phyloP scores from a whole-genome alignment of 495 filamentous ascomycete species.

The Penicillium desertorum region DNA sequence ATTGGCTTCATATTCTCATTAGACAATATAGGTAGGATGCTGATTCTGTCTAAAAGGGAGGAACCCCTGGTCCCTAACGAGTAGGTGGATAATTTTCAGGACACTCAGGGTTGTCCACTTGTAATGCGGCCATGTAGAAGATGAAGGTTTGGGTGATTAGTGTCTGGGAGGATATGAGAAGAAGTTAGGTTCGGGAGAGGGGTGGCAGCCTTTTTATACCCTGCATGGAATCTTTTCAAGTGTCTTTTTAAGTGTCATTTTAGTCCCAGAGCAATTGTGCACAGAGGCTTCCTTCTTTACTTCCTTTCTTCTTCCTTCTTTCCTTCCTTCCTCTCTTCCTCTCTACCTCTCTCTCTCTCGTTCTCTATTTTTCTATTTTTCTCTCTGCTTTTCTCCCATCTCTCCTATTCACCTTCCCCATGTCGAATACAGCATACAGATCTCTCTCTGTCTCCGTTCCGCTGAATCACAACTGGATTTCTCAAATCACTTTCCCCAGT shows the following conservation, averaged over 20 bases:
- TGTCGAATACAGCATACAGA: not conserved
- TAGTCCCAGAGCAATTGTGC: not conserved
- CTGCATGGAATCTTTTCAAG: too few species aligned
- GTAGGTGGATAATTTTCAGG: not conserved
- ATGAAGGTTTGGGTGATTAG: not conserved
- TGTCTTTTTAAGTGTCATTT: too few species aligned
- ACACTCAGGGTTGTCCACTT: not conserved
- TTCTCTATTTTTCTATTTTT: too few species aligned
- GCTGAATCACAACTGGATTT: not conserved
- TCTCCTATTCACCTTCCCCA: not conserved
- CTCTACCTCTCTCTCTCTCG: too few species aligned
- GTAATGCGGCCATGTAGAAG: not conserved
- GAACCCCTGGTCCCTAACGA: not conserved
- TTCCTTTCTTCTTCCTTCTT: not conserved
- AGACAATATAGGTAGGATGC: not conserved
- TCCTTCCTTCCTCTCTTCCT: not conserved
- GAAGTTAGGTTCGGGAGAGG: too few species aligned
- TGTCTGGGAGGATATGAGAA: too few species aligned
- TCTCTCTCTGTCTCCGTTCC: not conserved
- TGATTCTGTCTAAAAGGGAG: not conserved
- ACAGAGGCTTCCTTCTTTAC: not conserved
- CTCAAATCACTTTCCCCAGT: not conserved
- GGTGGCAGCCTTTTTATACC: too few species aligned
- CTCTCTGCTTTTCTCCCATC: not conserved
- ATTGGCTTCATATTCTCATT: not conserved